These are phyloP conservation scores for Hanseniaspora vineae DNA, from an alignment of 805 yeast species.

Conservation along the genomic window DNA sequence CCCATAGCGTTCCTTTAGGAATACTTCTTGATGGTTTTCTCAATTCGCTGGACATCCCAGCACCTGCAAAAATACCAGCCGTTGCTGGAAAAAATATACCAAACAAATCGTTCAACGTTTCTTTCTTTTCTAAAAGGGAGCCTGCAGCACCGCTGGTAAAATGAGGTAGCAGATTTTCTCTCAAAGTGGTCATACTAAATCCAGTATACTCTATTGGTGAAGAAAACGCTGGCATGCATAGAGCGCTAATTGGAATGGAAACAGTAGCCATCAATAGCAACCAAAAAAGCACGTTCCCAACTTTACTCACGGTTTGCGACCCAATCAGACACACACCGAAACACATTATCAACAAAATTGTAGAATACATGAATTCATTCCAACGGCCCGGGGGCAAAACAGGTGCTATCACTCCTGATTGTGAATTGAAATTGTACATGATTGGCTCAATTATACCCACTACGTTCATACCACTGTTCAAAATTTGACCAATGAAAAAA, in stretches of 20 bases:
- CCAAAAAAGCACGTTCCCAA: conserved; percentile 64
- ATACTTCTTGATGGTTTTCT: conserved; percentile 76
- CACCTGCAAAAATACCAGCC: conserved; percentile 97
- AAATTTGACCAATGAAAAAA: conserved; percentile 86
- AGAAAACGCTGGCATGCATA: conserved; percentile 48
- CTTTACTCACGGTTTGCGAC: conserved; percentile 64
- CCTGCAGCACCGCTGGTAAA: conserved; percentile 93
- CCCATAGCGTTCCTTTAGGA: conserved; percentile 88
- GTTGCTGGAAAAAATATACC: conserved; percentile 97
- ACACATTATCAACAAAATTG: conserved; percentile 55
- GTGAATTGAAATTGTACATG: conserved; percentile 58
- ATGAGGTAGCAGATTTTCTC: conserved; percentile 57
- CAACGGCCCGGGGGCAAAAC: conserved; percentile 58
- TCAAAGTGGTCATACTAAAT: conserved; percentile 51
- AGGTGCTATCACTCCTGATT: conserved; percentile 40
- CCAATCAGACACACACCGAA: conserved; percentile 71
- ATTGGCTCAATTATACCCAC: conserved; percentile 93
- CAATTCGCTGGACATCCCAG: conserved; percentile 95
- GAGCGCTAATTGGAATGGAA: conserved; percentile 68
- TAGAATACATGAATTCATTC: conserved; percentile 61
- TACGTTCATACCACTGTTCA: conserved; percentile 84
- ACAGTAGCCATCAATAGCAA: conserved; percentile 57
- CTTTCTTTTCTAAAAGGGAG: conserved; percentile 45
- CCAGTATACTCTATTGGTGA: conserved; percentile 53
- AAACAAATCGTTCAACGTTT: conserved; percentile 74